Conservation (phyloP, 225 moss, liverwort and hornwort species). For the Takakia lepidozioides region DNA sequence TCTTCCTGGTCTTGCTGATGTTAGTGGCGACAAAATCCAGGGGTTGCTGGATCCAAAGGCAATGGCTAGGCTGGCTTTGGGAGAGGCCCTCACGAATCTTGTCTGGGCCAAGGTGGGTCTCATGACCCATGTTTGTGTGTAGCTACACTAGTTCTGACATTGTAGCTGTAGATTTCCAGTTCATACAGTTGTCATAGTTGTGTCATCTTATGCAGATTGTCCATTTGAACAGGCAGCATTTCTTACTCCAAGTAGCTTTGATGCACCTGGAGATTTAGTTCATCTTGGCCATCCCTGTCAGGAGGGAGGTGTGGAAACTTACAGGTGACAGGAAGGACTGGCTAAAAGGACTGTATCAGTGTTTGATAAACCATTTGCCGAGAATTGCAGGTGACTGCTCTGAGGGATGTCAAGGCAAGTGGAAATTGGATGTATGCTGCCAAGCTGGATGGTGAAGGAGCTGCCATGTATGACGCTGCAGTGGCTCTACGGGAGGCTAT, state of each 20-base stretch:
- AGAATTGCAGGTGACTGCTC: constrained; percentile 57
- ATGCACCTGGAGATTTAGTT: too few relatives aligned
- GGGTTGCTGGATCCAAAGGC: constrained; percentile 88
- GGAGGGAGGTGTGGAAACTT: too few relatives aligned
- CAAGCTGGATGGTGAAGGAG: constrained; percentile 91
- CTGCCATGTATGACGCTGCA: constrained; percentile 96
- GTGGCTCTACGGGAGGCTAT: constrained; percentile 85
- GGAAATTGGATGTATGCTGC: constrained; percentile 99
- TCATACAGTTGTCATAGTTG: too few relatives aligned
- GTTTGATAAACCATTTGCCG: background rate
- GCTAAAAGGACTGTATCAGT: background rate
- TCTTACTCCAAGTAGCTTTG: too few relatives aligned
- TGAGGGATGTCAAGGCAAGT: constrained; percentile 96
- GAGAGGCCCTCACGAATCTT: constrained; percentile 95
- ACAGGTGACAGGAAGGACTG: too few relatives aligned
- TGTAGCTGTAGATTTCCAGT: too few relatives aligned
- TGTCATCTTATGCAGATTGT: too few relatives aligned
- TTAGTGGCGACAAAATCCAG: constrained; percentile 22
- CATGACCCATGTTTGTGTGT: too few relatives aligned
- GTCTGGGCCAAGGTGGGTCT: constrained; percentile 90
- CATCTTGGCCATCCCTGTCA: too few relatives aligned
- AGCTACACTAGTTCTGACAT: too few relatives aligned
- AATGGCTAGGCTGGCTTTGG: constrained; percentile 91
- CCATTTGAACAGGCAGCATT: too few relatives aligned
- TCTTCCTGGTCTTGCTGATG: background rate